Evolutionary conservation across 345 rosid genomes (phyloP).

Genomic region (Corymbia maculata): DNA sequence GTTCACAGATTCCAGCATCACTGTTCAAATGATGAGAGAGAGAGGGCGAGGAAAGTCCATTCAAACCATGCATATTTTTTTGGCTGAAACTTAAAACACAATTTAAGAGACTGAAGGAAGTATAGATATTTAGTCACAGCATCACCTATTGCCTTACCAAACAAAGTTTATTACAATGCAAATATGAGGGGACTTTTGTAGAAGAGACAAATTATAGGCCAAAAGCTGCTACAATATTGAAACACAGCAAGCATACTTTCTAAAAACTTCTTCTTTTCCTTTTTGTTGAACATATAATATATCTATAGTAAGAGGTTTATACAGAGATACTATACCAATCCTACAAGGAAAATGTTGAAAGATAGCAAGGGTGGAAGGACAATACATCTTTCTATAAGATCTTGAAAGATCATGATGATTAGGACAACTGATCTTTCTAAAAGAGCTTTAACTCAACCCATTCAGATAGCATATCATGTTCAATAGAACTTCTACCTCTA

Average conservation of each 20-base stretch:
- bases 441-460: neutral
- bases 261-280: neutral
- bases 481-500: neutral
- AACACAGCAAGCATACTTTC: neutral
- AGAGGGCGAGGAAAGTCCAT: neutral
- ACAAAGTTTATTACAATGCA: neutral
- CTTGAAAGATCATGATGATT: neutral
- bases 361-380: neutral
- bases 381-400: neutral
- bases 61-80: neutral
- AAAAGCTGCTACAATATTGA: neutral
- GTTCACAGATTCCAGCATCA: neutral
- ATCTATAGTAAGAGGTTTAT: neutral
- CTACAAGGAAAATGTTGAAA: neutral
- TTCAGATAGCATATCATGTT: neutral
- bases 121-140: neutral
- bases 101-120: neutral
- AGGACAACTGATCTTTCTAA: neutral
- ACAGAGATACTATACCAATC: neutral
- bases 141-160: neutral
- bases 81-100: neutral
- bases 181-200: neutral
- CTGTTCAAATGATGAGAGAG: neutral
- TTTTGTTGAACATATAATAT: neutral
- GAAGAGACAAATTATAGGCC: neutral